phyloP scores from a whole-genome alignment of 164 flowering plant species.

The Brasenia schreberi region DNA sequence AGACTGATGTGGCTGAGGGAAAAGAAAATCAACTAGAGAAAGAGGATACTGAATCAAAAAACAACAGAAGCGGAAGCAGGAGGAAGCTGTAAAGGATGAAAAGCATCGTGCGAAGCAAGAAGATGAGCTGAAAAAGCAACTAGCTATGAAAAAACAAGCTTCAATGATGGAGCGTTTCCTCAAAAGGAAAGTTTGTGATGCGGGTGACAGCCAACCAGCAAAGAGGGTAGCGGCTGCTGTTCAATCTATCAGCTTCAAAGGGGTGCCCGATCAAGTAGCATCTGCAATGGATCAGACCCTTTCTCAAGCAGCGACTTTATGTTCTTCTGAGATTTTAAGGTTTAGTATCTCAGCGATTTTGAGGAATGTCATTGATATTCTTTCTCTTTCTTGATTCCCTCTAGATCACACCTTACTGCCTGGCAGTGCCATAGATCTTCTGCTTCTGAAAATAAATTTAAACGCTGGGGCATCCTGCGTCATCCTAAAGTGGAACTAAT shows the following conservation, averaged over 20 bases:
- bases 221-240: slow-evolving; percentile 11
- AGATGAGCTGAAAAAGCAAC: slow-evolving; percentile 51
- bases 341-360: slow-evolving; percentile 10
- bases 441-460: slow-evolving; percentile 26
- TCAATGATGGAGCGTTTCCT: slow-evolving; percentile 87
- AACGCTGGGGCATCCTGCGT: slow-evolving; percentile 66
- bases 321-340: slow-evolving; percentile 35
- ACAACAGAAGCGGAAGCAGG: slow-evolving; percentile 8
- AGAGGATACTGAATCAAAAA: not conserved
- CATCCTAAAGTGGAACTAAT: slow-evolving; percentile 56
- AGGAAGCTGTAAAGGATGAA: slow-evolving; percentile 51
- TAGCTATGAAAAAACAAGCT: slow-evolving; percentile 72
- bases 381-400: slow-evolving; percentile 1
- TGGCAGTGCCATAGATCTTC: slow-evolving; percentile 46
- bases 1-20: slow-evolving; percentile 37
- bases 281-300: slow-evolving; percentile 50
- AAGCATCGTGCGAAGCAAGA: slow-evolving; percentile 63
- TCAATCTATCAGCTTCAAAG: slow-evolving; percentile 15
- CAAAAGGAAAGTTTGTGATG: slow-evolving; percentile 29
- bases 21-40: not conserved
- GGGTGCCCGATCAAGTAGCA: slow-evolving; percentile 25
- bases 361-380: not conserved
- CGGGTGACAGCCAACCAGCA: slow-evolving; percentile 16
- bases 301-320: slow-evolving; percentile 17
- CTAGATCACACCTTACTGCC: slow-evolving; percentile 51